Percentiles rank a stretch among this genome's conserved stretches.
phyloP scores from a whole-genome alignment of 257 asterid species.

The Scutellaria minor region DNA sequence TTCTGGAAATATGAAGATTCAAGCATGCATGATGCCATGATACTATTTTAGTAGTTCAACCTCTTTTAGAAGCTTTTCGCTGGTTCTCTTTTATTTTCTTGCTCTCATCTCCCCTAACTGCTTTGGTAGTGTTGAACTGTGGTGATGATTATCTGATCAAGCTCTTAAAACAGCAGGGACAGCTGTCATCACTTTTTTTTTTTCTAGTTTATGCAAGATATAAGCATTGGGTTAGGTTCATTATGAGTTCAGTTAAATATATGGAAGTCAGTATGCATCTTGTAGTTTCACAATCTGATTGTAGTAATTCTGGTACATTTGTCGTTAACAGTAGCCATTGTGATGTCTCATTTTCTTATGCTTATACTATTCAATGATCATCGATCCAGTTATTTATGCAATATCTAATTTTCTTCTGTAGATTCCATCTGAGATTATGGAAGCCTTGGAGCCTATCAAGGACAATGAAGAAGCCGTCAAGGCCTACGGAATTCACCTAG shows the following conservation, averaged over 20 bases:
- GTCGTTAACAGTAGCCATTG: conserved; percentile 13
- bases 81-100: conserved; percentile 18
- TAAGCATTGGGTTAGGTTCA: neutral
- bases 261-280: conserved; percentile 26
- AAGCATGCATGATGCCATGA: neutral
- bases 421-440: conserved; percentile 88
- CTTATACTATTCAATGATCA: conserved; percentile 4
- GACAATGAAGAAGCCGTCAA: conserved; percentile 98
- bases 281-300: conserved; percentile 1
- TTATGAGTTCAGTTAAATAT: conserved; percentile 12
- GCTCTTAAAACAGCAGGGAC: conserved; percentile 14
- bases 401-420: conserved; percentile 35
- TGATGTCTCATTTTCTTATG: conserved; percentile 22
- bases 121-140: neutral
- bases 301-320: conserved; percentile 4
- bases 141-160: conserved; percentile 15
- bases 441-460: conserved; percentile 96
- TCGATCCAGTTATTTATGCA: conserved; percentile 9
- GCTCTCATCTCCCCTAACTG: conserved; percentile 3
- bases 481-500: conserved; percentile 95
- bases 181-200: conserved; percentile 4
- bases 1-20: neutral
- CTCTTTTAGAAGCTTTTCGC: conserved; percentile 1
- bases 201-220: conserved; percentile 18
- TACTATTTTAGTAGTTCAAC: neutral